These are phyloP conservation scores for Linnemannia hyalina DNA, from an alignment of 192 early-diverging fungal genomes.

Conservation along the genomic window DNA sequence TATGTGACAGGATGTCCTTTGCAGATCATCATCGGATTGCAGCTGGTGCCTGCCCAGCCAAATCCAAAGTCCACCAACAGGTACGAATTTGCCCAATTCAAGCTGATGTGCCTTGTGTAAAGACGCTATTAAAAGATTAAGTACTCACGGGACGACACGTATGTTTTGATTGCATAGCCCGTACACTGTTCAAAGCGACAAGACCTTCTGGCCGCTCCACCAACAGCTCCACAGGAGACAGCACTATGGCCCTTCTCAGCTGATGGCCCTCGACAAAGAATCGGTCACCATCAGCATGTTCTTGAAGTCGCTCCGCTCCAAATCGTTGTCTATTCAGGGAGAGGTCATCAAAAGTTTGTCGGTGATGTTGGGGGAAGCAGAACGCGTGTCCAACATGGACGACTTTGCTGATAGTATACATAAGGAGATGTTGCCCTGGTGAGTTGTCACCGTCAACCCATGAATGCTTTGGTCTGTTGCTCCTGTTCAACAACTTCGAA, in stretches of 20 bases:
- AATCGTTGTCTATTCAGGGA: conserved; percentile 29
- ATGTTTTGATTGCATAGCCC: neutral
- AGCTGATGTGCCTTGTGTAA: neutral
- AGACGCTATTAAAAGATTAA: neutral
- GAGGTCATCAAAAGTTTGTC: conserved; percentile 64
- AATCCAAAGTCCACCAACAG: neutral
- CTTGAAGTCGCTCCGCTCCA: conserved; percentile 24
- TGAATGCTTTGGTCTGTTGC: neutral
- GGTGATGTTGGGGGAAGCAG: conserved; percentile 55
- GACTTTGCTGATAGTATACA: conserved; percentile 64
- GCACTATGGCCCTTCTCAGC: conserved; percentile 16
- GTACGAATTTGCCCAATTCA: neutral
- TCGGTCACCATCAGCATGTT: conserved; percentile 15
- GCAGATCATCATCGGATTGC: conserved; percentile 41
- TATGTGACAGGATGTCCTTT: conserved; percentile 59
- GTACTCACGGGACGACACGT: neutral
- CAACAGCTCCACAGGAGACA: conserved; percentile 27
- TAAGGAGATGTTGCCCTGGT: conserved; percentile 62
- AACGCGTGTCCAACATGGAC: conserved; percentile 58
- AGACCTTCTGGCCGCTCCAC: conserved; percentile 7
- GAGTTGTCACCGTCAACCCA: neutral
- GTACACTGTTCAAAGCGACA: neutral
- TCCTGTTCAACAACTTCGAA: neutral
- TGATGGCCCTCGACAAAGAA: conserved; percentile 5
- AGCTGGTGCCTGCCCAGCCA: conserved; percentile 40